A percentile compares a stretch with the other conserved stretches of the same genome.
These are phyloP conservation scores for Cystofilobasidium macerans DNA, from an alignment of 768 basidiomycete species.

Conservation along the genomic window DNA sequence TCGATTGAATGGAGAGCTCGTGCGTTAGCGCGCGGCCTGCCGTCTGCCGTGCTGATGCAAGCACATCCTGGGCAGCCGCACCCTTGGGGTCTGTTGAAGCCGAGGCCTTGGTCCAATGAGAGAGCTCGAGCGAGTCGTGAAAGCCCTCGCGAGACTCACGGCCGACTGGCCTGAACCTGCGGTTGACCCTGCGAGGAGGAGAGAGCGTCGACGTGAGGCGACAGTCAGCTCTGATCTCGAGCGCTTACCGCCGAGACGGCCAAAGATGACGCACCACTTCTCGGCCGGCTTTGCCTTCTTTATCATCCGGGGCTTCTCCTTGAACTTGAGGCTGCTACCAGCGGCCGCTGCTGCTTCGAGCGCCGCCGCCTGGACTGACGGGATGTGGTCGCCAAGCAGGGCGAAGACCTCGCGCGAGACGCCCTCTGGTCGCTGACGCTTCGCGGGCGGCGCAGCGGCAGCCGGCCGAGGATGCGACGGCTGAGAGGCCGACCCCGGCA, in stretches of 20 bases:
- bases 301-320: constrained; percentile 59
- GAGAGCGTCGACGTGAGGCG: neutral
- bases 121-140: constrained; percentile 45
- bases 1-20: too few relatives aligned
- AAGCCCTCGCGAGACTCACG: constrained; percentile 28
- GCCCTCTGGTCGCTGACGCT: constrained; percentile 46
- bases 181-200: constrained; percentile 51
- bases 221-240: neutral
- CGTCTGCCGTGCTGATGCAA: too few relatives aligned
- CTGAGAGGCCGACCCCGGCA: neutral
- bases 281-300: constrained; percentile 48
- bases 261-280: constrained; percentile 7
- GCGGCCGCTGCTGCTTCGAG: constrained; percentile 41
- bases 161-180: constrained; percentile 55
- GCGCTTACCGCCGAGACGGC: neutral
- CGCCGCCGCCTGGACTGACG: constrained; percentile 48
- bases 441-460: neutral
- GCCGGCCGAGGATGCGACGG: neutral
- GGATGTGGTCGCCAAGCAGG: constrained; percentile 86
- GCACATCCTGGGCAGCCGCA: too few relatives aligned
- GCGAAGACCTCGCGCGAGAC: constrained; percentile 87
- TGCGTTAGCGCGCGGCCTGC: too few relatives aligned
- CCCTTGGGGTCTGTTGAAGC: neutral
- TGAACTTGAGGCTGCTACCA: constrained; percentile 50
- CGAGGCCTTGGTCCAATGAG: constrained; percentile 65